These are phyloP conservation scores for Lachancea meyersii DNA, from an alignment of 805 yeast species.

Conservation along the genomic window DNA sequence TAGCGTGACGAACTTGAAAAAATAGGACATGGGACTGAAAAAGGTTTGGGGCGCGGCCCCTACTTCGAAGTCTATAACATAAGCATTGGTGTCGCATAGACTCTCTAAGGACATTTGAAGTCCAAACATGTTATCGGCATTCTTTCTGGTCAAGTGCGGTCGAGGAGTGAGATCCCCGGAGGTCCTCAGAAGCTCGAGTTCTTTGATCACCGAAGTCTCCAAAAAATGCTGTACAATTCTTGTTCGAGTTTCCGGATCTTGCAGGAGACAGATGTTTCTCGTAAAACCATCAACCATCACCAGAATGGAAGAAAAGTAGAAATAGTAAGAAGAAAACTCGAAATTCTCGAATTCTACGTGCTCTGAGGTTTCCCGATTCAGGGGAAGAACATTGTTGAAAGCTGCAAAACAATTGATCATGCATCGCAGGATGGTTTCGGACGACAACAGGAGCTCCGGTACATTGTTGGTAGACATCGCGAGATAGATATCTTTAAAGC, in stretches of 20 bases:
- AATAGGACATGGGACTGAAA: constrained; percentile 31
- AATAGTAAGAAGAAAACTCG: constrained; percentile 48
- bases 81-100: constrained; percentile 21
- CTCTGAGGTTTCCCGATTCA: constrained; percentile 64
- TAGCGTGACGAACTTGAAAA: constrained; percentile 27
- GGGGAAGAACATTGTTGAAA: constrained; percentile 45
- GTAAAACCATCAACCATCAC: constrained; percentile 30
- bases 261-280: constrained; percentile 24
- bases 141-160: neutral
- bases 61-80: constrained; percentile 25
- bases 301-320: constrained; percentile 28
- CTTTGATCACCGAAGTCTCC: constrained; percentile 15
- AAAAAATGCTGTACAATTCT: constrained; percentile 16
- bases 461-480: constrained; percentile 64
- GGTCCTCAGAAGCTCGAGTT: constrained; percentile 16
- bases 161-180: constrained; percentile 10
- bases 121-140: neutral
- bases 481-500: constrained; percentile 54
- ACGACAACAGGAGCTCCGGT: constrained; percentile 34
- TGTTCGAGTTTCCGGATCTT: constrained; percentile 18
- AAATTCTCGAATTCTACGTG: constrained; percentile 91
- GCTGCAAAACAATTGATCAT: constrained; percentile 25
- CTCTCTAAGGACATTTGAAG: constrained; percentile 17
- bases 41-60: constrained; percentile 30
- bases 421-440: constrained; percentile 14